phyloP scores from a whole-genome alignment of 2,329 filamentous ascomycete genomes.

The Harringtonia lauricola region DNA sequence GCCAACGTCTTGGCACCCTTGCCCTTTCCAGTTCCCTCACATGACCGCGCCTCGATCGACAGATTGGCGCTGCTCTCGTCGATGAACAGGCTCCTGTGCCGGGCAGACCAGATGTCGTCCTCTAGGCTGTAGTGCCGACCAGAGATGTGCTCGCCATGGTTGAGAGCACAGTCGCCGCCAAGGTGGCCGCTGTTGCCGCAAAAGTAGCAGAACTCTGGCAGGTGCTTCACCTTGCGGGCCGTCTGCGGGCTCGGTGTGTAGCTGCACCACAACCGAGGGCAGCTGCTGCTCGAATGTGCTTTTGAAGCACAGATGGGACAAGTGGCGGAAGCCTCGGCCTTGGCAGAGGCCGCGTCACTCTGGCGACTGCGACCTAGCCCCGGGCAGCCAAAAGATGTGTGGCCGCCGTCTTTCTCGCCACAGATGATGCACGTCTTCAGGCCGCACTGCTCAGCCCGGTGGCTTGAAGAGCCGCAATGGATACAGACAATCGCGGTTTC shows the following conservation, averaged over 20 bases:
- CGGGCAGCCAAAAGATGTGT: conserved; percentile 41
- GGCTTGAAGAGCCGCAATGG: conserved; percentile 37
- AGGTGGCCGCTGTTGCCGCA: conserved; percentile 47
- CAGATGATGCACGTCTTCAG: conserved; percentile 38
- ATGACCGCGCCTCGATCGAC: neutral
- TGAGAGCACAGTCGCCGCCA: conserved; percentile 40
- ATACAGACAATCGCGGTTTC: conserved; percentile 35
- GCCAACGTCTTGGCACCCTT: too few species aligned
- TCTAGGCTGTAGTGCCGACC: conserved; percentile 7
- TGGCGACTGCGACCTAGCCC: conserved; percentile 3
- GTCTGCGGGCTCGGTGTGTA: conserved; percentile 30
- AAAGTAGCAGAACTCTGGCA: conserved; percentile 42
- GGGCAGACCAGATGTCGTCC: conserved; percentile 34
- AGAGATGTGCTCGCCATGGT: conserved; percentile 10
- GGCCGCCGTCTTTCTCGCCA: conserved; percentile 22
- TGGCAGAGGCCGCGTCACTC: neutral
- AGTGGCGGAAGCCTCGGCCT: neutral
- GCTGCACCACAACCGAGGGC: conserved; percentile 43
- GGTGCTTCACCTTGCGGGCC: conserved; percentile 34
- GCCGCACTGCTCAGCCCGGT: conserved; percentile 33
- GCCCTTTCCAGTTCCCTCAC: too few species aligned
- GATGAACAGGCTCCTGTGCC: neutral
- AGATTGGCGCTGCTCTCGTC: neutral
- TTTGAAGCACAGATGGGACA: neutral
- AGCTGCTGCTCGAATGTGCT: neutral